Evolutionary conservation across 2,329 filamentous ascomycete genomes (phyloP).

Genomic region (Talaromyces sp.): DNA sequence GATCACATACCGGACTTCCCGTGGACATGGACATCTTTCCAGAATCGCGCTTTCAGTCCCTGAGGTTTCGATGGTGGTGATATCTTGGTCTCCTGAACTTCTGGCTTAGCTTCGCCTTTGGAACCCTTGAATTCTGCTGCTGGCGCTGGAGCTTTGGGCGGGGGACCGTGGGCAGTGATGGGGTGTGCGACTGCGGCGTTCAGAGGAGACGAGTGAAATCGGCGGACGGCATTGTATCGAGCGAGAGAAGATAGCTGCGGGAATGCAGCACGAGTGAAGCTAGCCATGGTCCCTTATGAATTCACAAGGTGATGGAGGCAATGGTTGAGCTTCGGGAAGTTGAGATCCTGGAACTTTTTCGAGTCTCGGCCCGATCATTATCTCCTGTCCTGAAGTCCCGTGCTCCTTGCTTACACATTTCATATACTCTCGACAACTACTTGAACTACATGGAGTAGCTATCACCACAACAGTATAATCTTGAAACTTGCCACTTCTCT

Average conservation of each 20-base stretch:
- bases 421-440: neutral
- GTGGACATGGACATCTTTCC: constrained; percentile 77
- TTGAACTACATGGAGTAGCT: neutral
- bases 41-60: constrained; percentile 73
- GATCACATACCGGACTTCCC: constrained; percentile 61
- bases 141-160: constrained; percentile 59
- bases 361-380: constrained; percentile 24
- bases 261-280: constrained; percentile 25
- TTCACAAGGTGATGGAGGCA: neutral
- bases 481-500: neutral
- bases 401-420: neutral
- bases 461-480: too few species aligned
- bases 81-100: constrained; percentile 7
- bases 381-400: too few species aligned
- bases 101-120: constrained; percentile 47
- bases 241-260: constrained; percentile 20
- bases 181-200: constrained; percentile 59
- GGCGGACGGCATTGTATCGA: constrained; percentile 27
- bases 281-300: constrained; percentile 20
- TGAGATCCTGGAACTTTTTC: constrained; percentile 24
- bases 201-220: constrained; percentile 37
- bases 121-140: constrained; percentile 52
- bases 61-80: constrained; percentile 32
- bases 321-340: constrained; percentile 7
- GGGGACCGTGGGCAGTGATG: constrained; percentile 62